Percentiles rank a stretch among this genome's conserved stretches.
phyloP scores from a whole-genome alignment of 129 eudicot species.

The Lonicera japonica region DNA sequence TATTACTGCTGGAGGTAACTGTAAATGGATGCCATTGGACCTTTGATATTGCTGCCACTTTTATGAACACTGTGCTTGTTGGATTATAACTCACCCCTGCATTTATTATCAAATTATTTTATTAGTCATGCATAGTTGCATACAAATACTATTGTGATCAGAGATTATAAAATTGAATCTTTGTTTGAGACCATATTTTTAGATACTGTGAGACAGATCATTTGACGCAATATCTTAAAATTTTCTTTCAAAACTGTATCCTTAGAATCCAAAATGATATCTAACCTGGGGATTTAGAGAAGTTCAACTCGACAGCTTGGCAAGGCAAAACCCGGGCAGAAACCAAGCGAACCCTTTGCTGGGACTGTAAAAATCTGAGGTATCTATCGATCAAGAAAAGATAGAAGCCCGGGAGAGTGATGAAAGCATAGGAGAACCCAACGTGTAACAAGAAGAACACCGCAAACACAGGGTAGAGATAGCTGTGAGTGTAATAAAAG shows the following conservation, averaged over 20 bases:
- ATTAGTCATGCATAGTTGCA: too few relatives aligned
- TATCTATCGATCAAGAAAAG: slow-evolving; percentile 60
- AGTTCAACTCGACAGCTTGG: slow-evolving; percentile 48
- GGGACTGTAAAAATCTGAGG: slow-evolving; percentile 66
- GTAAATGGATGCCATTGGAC: slow-evolving; percentile 85
- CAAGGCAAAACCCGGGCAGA: slow-evolving; percentile 60
- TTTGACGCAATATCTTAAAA: too few relatives aligned
- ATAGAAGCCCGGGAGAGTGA: slow-evolving; percentile 64
- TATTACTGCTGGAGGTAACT: slow-evolving; percentile 40
- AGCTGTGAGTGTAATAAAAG: slow-evolving; percentile 57
- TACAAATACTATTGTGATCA: too few relatives aligned
- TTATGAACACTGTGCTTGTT: slow-evolving; percentile 50
- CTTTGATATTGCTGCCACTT: slow-evolving; percentile 53
- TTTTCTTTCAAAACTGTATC: too few relatives aligned
- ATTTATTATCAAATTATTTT: too few relatives aligned
- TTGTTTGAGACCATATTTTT: too few relatives aligned
- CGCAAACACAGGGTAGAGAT: slow-evolving; percentile 48
- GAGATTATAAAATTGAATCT: too few relatives aligned
- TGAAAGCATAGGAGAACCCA: slow-evolving; percentile 50
- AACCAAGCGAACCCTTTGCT: slow-evolving; percentile 43
- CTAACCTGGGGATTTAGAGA: slow-evolving; percentile 50
- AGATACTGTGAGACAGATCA: too few relatives aligned
- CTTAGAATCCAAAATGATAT: too few relatives aligned
- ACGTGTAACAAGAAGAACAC: slow-evolving; percentile 59
- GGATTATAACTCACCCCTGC: slow-evolving; percentile 45